These are phyloP conservation scores for Magnaporthiopsis poae DNA, from an alignment of 2,329 filamentous ascomycete species.

Conservation along the genomic window DNA sequence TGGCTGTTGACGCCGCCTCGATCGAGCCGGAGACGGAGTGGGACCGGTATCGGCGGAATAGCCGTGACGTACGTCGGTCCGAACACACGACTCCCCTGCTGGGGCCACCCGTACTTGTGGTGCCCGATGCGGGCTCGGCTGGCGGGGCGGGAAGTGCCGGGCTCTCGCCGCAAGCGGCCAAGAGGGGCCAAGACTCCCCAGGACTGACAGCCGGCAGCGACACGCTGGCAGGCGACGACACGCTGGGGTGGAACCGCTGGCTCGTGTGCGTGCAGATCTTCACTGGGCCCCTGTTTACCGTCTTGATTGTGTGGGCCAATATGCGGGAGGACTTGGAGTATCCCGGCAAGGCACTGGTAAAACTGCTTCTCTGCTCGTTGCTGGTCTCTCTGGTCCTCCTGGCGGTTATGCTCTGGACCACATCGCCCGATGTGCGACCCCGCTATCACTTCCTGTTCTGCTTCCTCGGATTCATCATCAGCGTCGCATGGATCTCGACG, in stretches of 20 bases:
- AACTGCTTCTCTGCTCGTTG: slow-evolving; percentile 54
- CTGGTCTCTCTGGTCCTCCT: slow-evolving; percentile 59
- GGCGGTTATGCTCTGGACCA: slow-evolving; percentile 56
- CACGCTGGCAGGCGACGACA: slow-evolving; percentile 25
- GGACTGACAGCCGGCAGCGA: slow-evolving; percentile 3
- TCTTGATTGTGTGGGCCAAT: slow-evolving; percentile 66
- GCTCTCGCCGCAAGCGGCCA: slow-evolving; percentile 6
- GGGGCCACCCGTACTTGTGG: neutral
- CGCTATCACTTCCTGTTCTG: slow-evolving; percentile 70
- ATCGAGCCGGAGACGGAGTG: slow-evolving; percentile 43
- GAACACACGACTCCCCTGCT: neutral
- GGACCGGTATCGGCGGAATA: slow-evolving; percentile 46
- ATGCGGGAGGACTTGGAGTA: slow-evolving; percentile 40
- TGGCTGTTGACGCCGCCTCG: slow-evolving; percentile 12
- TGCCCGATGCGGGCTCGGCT: neutral
- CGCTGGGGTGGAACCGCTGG: slow-evolving; percentile 78
- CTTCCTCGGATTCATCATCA: slow-evolving; percentile 80
- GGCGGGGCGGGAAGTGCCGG: neutral
- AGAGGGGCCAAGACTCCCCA: neutral
- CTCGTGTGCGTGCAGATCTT: slow-evolving; percentile 77
- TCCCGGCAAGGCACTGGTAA: slow-evolving; percentile 40
- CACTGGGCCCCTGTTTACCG: slow-evolving; percentile 74
- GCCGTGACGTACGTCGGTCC: slow-evolving; percentile 21
- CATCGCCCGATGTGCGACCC: slow-evolving; percentile 56
- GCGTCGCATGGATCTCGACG: slow-evolving; percentile 91